phyloP scores from a whole-genome alignment of 208 protist species.

The Spironucleus salmonicida region DNA sequence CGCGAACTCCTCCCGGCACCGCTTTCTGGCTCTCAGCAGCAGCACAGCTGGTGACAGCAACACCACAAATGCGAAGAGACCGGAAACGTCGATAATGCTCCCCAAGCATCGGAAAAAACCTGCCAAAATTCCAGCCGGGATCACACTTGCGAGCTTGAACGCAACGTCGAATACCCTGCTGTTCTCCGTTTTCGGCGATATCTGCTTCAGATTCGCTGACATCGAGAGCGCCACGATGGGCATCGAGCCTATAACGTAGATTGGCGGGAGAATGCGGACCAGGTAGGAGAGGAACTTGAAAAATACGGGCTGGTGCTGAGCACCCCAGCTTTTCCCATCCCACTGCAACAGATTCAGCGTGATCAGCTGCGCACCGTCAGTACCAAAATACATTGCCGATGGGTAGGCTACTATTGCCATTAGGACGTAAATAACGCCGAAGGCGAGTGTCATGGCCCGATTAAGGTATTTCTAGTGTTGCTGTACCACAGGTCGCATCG shows the following conservation, averaged over 20 bases:
- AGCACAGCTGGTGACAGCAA: not conserved
- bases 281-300: not conserved
- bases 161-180: too few species aligned
- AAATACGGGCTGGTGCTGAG: not conserved
- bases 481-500: not conserved
- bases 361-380: not conserved
- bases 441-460: not conserved
- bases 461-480: not conserved
- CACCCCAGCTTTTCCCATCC: not conserved
- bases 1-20: not conserved
- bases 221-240: constrained; percentile 9
- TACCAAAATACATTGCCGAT: not conserved
- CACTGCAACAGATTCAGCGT: constrained; percentile 2
- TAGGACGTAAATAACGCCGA: not conserved
- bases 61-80: not conserved
- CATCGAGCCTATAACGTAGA: not conserved
- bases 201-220: not conserved
- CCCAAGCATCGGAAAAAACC: not conserved
- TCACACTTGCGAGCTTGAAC: not conserved
- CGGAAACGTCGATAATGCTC: not conserved
- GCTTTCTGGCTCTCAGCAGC: not conserved
- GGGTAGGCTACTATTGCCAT: not conserved
- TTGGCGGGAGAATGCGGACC: not conserved
- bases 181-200: too few species aligned
- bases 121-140: not conserved